phyloP scores from a whole-genome alignment of 352 stramenopile genomes.

The Pythium utonaiense region DNA sequence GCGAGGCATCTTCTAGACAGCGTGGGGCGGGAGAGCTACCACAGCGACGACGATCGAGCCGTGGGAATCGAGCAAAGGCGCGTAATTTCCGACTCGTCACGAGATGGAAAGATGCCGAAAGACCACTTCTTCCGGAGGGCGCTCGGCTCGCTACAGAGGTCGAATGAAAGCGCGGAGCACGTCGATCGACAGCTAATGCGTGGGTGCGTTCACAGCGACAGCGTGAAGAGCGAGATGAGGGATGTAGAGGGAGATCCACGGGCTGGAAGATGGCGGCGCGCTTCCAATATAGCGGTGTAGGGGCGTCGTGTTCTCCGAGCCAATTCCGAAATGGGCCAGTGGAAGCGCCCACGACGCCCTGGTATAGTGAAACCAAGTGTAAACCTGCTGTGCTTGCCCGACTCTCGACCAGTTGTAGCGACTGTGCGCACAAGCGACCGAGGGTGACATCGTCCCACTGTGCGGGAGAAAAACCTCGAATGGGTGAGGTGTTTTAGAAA shows the following conservation, averaged over 20 bases:
- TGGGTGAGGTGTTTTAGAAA: neutral
- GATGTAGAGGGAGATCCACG: neutral
- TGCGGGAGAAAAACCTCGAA: neutral
- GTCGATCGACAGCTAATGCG: neutral
- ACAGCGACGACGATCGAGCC: neutral
- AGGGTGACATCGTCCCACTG: slow-evolving; percentile 1
- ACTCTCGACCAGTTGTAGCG: slow-evolving; percentile 2
- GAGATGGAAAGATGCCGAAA: slow-evolving; percentile 11
- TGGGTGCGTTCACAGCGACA: neutral
- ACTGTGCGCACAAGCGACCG: neutral
- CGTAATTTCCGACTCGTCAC: slow-evolving; percentile 4
- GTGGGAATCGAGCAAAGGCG: neutral
- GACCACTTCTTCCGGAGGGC: slow-evolving; percentile 17
- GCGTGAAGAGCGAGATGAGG: too few relatives aligned
- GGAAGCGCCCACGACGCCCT: too few relatives aligned
- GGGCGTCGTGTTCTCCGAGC: slow-evolving; percentile 1
- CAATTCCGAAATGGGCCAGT: slow-evolving; percentile 9
- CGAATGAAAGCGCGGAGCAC: neutral
- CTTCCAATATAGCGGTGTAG: neutral
- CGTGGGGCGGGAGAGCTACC: slow-evolving; percentile 1
- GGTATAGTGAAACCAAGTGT: slow-evolving; percentile 7
- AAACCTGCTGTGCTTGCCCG: neutral
- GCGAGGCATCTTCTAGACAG: neutral
- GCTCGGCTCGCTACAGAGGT: neutral
- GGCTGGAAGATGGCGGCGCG: neutral